Base-by-base conservation (phyloP, 2,329 filamentous ascomycete species). In the Westerdykella aurantiaca region DNA sequence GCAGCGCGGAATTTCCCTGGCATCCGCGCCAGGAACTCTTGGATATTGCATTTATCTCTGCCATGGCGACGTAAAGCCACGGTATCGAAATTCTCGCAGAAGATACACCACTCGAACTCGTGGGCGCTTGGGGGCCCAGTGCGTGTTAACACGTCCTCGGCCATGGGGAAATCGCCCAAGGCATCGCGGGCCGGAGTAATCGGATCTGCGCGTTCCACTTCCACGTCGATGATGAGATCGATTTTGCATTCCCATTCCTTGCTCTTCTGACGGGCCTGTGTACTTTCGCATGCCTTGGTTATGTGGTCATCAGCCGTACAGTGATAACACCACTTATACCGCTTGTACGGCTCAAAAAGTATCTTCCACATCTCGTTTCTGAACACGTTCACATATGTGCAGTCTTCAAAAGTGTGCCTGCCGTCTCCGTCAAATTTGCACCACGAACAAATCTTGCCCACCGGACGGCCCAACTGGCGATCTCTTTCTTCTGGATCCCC, bases 301-400 rank as follows among this genome's bases (percentile, higher is more conserved):
- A 13, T 38, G 37, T 50, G 50, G 34, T 45, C 34, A 6, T 38
- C 37, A 11, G n/a, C 12, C 2, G 39, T 18, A 22, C 46, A 52
- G 25, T 50, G 45, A 48, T 46, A 53, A 34, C 50, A 53, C 44
- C 46, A 53, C 5, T 38, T 18, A 11, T 48, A n/a, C 10, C 12
- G 25, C 12, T 47, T 42, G 39, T 53, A 50, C 5, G 34, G 17
- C 7, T 38, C 14, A 1, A 21, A 14, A 13, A 50, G 45, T 10
- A 34, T 47, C 21, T 21, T 18, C 17, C 31, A 21, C 2, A 50
- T n/a, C 10, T 31, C 16, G 13, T 5, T 17, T 10, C 38, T 14
- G 42, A 52, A 52, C 4, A 41, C 23, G 1, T 11, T 31, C 2
- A 33, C 38, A 23, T 39, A 33, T 6, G 31, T 38, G 40, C 50